These are phyloP conservation scores for Clavispora phyllophila DNA, from an alignment of 805 yeast species.

Conservation along the genomic window DNA sequence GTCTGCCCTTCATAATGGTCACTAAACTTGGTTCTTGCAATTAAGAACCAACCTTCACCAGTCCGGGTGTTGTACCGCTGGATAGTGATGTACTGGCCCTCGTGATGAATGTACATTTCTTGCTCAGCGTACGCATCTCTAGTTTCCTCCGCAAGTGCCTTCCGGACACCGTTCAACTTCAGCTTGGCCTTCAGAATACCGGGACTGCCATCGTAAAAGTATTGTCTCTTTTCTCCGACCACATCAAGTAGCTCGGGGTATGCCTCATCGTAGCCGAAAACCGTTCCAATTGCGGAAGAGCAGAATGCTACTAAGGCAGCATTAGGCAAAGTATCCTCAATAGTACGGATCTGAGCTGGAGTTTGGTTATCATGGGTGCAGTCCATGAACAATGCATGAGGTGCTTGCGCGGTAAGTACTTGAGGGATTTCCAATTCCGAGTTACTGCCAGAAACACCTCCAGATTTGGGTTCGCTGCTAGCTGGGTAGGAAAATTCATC, in stretches of 20 bases:
- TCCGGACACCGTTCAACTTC: constrained; percentile 53
- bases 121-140: constrained; percentile 53
- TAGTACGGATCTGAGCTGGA: constrained; percentile 83
- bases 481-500: constrained; percentile 71
- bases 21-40: constrained; percentile 79
- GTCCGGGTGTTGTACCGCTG: constrained; percentile 80
- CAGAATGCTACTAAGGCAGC: constrained; percentile 94
- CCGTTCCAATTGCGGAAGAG: constrained; percentile 90
- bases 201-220: constrained; percentile 38
- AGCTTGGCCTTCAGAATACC: constrained; percentile 79
- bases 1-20: constrained; percentile 42
- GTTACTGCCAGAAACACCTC: constrained; percentile 27
- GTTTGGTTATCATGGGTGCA: constrained; percentile 95
- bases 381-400: constrained; percentile 95
- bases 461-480: constrained; percentile 28
- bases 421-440: constrained; percentile 69
- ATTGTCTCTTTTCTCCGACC: constrained; percentile 67
- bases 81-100: constrained; percentile 85
- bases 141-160: constrained; percentile 49
- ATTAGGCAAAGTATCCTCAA: constrained; percentile 90
- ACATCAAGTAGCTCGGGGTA: constrained; percentile 79
- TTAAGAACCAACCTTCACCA: constrained; percentile 83
- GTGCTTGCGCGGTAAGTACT: constrained; percentile 61
- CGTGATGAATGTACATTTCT: constrained; percentile 93
- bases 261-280: constrained; percentile 89